These are phyloP conservation scores for Cocos nucifera DNA, from an alignment of 176 grass and related monocot species.

Conservation along the genomic window DNA sequence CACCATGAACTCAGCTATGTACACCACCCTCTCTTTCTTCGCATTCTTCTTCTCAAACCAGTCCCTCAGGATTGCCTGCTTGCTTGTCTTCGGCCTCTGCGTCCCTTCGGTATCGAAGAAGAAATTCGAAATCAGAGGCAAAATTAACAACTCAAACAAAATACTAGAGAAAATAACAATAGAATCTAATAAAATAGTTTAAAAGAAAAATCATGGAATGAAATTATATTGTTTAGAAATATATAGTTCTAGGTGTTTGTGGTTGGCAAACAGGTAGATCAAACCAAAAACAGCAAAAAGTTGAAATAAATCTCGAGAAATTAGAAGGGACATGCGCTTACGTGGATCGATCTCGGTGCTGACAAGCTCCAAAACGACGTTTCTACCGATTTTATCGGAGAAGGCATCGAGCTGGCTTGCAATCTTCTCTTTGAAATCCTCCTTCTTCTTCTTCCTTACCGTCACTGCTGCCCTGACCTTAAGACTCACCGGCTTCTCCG, in stretches of 20 bases:
- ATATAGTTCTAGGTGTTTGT: too few species aligned
- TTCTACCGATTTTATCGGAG: slow-evolving; percentile 49
- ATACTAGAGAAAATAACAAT: too few species aligned
- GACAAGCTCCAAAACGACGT: slow-evolving; percentile 62
- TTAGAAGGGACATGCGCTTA: slow-evolving; percentile 15
- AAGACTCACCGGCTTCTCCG: slow-evolving; percentile 38
- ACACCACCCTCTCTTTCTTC: slow-evolving; percentile 64
- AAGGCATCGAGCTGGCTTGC: slow-evolving; percentile 64
- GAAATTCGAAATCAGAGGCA: too few species aligned
- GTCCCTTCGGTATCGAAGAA: slow-evolving; percentile 23
- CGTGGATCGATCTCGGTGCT: slow-evolving; percentile 68
- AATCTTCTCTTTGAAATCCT: slow-evolving; percentile 32
- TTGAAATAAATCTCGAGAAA: background rate
- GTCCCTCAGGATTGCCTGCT: slow-evolving; percentile 29
- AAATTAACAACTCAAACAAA: too few species aligned
- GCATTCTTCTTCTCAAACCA: slow-evolving; percentile 89
- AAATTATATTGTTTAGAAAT: too few species aligned
- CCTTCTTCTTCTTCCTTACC: slow-evolving; percentile 60
- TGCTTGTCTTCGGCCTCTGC: slow-evolving; percentile 42
- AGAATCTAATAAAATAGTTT: too few species aligned
- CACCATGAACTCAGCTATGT: slow-evolving; percentile 71
- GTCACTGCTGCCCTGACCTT: slow-evolving; percentile 58
- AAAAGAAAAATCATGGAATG: too few species aligned
- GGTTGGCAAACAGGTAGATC: too few species aligned
- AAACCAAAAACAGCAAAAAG: background rate